Evolutionary conservation across 495 filamentous ascomycete genomes (phyloP).

Genomic region (Penicillium pancosmium): DNA sequence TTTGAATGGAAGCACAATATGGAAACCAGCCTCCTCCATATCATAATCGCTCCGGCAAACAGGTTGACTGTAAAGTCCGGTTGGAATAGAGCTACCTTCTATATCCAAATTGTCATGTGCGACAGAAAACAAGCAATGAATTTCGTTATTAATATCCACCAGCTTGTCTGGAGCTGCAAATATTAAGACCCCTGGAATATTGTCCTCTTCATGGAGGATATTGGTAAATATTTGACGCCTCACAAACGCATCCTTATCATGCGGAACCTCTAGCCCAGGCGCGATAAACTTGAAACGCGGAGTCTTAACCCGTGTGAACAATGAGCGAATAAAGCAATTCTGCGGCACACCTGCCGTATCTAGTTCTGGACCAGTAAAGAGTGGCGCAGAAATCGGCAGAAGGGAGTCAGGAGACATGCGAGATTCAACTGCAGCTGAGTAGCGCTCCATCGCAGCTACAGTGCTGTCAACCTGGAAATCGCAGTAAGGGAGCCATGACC

Average conservation of each 20-base stretch:
- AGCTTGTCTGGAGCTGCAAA: constrained; percentile 21
- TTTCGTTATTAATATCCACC: constrained; percentile 24
- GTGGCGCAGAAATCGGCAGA: constrained; percentile 11
- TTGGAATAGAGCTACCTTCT: constrained; percentile 18
- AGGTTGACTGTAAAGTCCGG: constrained; percentile 25
- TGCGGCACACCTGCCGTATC: constrained; percentile 34
- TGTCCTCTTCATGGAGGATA: constrained; percentile 14
- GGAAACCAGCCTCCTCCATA: constrained; percentile 24
- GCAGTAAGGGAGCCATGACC: constrained; percentile 25
- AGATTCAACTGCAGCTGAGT: constrained; percentile 18
- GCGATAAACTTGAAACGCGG: constrained; percentile 40
- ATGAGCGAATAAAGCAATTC: constrained; percentile 32
- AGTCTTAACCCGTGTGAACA: constrained; percentile 31
- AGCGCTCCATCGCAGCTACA: constrained; percentile 21
- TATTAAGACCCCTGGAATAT: constrained; percentile 29
- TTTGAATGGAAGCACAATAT: constrained; percentile 25
- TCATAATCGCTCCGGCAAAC: constrained; percentile 4
- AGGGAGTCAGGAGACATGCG: constrained; percentile 17
- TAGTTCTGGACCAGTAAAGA: constrained; percentile 27
- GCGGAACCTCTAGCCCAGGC: constrained; percentile 35
- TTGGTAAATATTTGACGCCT: constrained; percentile 26
- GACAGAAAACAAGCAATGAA: neutral
- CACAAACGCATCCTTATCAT: constrained; percentile 27
- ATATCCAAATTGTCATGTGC: constrained; percentile 6
- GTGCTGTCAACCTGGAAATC: constrained; percentile 21